Percentiles rank a stretch among this genome's conserved stretches.
Conservation (phyloP, 1,139 yeast species). For the Lodderomyces beijingensis region DNA sequence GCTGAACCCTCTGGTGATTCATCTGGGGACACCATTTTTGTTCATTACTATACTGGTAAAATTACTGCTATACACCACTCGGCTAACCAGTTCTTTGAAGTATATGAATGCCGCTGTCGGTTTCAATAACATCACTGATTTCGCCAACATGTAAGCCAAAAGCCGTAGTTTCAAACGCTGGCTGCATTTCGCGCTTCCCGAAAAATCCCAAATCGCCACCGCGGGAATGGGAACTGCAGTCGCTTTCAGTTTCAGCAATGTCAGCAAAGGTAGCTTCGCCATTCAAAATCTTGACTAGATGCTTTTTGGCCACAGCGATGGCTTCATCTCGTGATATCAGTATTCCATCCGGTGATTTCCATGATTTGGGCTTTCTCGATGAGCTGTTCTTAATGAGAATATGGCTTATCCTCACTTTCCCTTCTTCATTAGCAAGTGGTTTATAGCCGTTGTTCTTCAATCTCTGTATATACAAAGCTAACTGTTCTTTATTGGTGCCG, state of each 20-base stretch:
- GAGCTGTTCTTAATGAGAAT: constrained; percentile 76
- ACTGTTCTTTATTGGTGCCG: constrained; percentile 64
- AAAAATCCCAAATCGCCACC: constrained; percentile 93
- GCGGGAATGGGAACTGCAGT: constrained; percentile 80
- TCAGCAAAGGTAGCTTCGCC: constrained; percentile 72
- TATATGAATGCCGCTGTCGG: constrained; percentile 88
- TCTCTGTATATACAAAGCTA: constrained; percentile 52
- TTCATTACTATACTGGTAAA: too few relatives aligned
- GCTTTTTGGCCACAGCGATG: constrained; percentile 54
- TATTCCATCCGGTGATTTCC: constrained; percentile 69
- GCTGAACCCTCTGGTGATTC: too few relatives aligned
- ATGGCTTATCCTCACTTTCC: constrained; percentile 52
- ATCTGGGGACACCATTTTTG: too few relatives aligned
- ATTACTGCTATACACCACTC: too few relatives aligned
- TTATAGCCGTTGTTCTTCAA: constrained; percentile 51
- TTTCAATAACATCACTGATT: constrained; percentile 76
- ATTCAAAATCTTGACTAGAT: constrained; percentile 56
- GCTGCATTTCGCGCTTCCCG: constrained; percentile 92
- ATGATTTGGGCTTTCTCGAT: constrained; percentile 86
- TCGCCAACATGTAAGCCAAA: constrained; percentile 80
- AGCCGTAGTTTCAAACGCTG: constrained; percentile 84
- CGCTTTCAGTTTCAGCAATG: constrained; percentile 79
- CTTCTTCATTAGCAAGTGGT: constrained; percentile 53
- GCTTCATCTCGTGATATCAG: constrained; percentile 85
- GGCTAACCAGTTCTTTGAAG: constrained; percentile 81